Percentiles rank a stretch among this genome's conserved stretches.
phyloP scores from a whole-genome alignment of 176 grass and related monocot genomes.

The Alopecurus myosuroides region DNA sequence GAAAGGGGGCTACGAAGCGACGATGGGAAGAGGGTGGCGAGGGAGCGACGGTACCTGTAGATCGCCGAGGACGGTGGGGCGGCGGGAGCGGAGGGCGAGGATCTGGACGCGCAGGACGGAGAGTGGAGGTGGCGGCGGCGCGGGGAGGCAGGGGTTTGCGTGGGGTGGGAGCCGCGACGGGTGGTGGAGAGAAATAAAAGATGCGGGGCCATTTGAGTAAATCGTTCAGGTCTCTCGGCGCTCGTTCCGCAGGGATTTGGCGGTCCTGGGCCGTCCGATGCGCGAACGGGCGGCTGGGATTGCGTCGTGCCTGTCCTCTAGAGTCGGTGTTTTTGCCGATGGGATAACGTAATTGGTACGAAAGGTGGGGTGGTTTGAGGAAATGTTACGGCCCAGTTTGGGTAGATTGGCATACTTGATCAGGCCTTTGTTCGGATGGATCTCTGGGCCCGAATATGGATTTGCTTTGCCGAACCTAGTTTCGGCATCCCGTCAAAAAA shows the following conservation, averaged over 20 bases:
- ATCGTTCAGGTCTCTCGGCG: not conserved
- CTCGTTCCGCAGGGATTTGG: not conserved
- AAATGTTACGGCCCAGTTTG: not conserved
- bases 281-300: not conserved
- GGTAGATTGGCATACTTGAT: not conserved
- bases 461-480: too few species aligned
- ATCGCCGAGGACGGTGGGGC: conserved; percentile 31
- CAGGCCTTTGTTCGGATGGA: too few species aligned
- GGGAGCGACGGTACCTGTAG: conserved; percentile 29
- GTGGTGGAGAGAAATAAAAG: not conserved
- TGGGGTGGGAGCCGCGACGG: not conserved
- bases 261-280: not conserved
- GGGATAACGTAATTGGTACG: not conserved
- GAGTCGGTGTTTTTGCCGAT: not conserved
- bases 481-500: too few species aligned
- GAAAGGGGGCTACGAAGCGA: not conserved
- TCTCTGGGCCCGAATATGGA: too few species aligned
- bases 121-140: conserved; percentile 5
- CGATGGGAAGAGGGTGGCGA: not conserved
- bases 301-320: not conserved
- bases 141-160: conserved; percentile 17
- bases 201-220: not conserved
- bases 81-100: not conserved
- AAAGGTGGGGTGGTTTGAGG: not conserved
- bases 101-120: not conserved